These are phyloP conservation scores for Heterobasidion parviporum DNA, from an alignment of 1,284 basidiomycete species.

Conservation along the genomic window DNA sequence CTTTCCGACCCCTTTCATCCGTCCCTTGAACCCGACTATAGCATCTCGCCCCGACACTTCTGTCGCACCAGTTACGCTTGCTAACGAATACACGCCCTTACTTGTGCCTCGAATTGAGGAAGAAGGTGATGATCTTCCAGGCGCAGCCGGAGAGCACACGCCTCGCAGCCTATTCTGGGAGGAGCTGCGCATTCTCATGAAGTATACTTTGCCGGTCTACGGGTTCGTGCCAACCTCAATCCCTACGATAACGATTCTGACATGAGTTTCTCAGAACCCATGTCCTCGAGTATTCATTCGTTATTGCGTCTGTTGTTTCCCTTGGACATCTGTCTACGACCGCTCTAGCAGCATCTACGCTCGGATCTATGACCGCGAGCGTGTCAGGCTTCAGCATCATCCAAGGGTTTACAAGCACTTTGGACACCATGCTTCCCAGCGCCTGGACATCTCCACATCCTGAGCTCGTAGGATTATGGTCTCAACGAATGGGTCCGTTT, in stretches of 20 bases:
- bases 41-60: neutral
- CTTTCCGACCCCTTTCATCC: conserved; percentile 23
- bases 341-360: conserved; percentile 78
- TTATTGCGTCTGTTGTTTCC: conserved; percentile 69
- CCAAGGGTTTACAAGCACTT: conserved; percentile 78
- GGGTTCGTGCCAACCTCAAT: conserved; percentile 30
- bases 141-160: conserved; percentile 16
- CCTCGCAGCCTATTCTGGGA: conserved; percentile 38
- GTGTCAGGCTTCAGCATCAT: conserved; percentile 67
- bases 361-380: conserved; percentile 84
- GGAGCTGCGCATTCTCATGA: conserved; percentile 50
- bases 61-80: conserved; percentile 11
- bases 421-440: conserved; percentile 86
- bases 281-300: conserved; percentile 65
- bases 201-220: conserved; percentile 64
- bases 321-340: conserved; percentile 82
- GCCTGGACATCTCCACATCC: conserved; percentile 87
- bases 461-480: conserved; percentile 82
- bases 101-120: conserved; percentile 40
- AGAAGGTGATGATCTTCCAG: conserved; percentile 23
- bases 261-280: conserved; percentile 47
- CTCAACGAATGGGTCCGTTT: conserved; percentile 73
- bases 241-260: neutral
- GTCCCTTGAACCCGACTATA: conserved; percentile 22
- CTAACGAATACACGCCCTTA: conserved; percentile 43